A percentile compares a stretch with the other conserved stretches of the same genome.
These are phyloP conservation scores for Silene uniflora DNA, from an alignment of 148 eudicot genomes.

Conservation along the genomic window DNA sequence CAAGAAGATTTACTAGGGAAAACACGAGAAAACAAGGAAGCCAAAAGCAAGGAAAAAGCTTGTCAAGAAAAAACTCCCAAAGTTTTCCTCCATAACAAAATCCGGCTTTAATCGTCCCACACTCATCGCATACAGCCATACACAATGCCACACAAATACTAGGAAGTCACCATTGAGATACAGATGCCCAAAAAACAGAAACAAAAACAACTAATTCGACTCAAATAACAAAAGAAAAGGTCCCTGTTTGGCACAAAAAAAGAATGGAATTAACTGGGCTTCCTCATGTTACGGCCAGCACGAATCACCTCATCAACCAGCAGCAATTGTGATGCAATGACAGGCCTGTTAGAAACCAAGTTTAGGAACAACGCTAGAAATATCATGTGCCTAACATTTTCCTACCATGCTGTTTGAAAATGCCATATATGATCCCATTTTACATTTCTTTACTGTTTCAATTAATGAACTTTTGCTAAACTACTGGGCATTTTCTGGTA, in stretches of 20 bases:
- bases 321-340: conserved; percentile 83
- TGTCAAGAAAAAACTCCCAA: not conserved
- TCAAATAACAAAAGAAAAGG: conserved; percentile 3
- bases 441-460: not conserved
- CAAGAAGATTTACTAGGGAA: too few species aligned
- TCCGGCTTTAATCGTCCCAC: not conserved
- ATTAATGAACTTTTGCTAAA: not conserved
- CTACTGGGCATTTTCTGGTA: too few species aligned
- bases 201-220: not conserved
- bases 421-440: not conserved
- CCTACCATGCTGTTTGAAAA: not conserved
- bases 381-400: not conserved
- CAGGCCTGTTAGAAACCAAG: conserved; percentile 56
- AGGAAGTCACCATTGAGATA: conserved; percentile 5
- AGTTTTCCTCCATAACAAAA: not conserved
- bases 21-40: too few species aligned
- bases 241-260: not conserved
- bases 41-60: too few species aligned
- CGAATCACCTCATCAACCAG: conserved; percentile 97
- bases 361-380: conserved; percentile 2
- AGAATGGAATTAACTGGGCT: conserved; percentile 51
- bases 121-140: not conserved
- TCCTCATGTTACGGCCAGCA: conserved; percentile 98
- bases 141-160: conserved; percentile 8
- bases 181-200: conserved; percentile 4